Base-by-base conservation (phyloP, 2,329 filamentous ascomycete species). In the Cryphonectria radicalis region DNA sequence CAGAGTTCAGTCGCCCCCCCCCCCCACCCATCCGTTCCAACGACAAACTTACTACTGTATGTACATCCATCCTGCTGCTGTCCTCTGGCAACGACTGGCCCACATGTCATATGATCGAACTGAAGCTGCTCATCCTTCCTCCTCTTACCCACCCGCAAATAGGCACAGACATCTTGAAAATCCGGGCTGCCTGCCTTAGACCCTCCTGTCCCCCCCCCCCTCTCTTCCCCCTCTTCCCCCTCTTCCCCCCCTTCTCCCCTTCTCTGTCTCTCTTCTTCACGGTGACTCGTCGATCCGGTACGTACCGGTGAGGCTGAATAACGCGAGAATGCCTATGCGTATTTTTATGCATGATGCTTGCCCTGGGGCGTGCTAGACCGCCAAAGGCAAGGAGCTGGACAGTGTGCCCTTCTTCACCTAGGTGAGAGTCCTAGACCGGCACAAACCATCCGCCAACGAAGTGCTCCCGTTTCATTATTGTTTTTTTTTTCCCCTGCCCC, bases 281-380 rank as follows among this genome's bases (percentile, higher is more conserved):
- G 19, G 32, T 46, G 22, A 17, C n/a, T 28, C 32, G 35, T 64
- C n/a, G 46, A 37, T 43, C 35, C 60, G 43, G 46, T 63, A 28
- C 60, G 46, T 63, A 63, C 67, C 62, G 35, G 25, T 43, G 60
- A 69, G 67, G 67, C 67, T 69, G 60, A 69, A 69, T 55, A 69
- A n/a, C 10, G 13, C 11, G 32, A 35, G 19, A n/a, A 40, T 66
- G 35, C 25, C 60, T 46, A 64, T 69, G 60, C 46, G 46, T 63
- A 66, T 55, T 42, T 22, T 66, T 66, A 66, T 66, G 64, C 64
- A 55, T 66, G 50, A 42, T 57, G 60, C n/a, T 40, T 40, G 60
- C 35, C 35, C 40, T 25, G 60, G 11, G 35, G 37, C 60, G 37
- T 63, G 17, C 35, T n/a, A 28, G 59, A 35, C 28, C 28, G 37